phyloP scores from a whole-genome alignment of 441 rosid species.

The Populus trichocarpa region DNA sequence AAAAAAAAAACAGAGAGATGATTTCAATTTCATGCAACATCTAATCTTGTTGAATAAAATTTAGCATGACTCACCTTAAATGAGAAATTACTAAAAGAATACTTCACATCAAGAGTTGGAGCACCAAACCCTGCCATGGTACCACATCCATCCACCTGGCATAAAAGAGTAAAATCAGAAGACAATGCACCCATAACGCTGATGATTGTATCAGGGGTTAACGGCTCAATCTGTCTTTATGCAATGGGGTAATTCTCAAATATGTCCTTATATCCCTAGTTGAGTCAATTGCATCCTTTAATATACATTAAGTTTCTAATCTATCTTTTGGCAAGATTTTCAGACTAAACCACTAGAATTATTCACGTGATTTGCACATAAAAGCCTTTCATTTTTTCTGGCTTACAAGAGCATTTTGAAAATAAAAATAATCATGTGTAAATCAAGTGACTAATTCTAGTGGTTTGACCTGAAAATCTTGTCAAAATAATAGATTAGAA shows the following conservation, averaged over 20 bases:
- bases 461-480: too few relatives aligned
- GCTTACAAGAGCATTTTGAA: too few relatives aligned
- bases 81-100: conserved; percentile 97
- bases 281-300: background rate
- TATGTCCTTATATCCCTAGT: background rate
- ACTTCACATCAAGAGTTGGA: conserved; percentile 64
- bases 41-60: background rate
- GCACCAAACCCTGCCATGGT: conserved; percentile 74
- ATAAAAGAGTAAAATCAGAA: conserved; percentile 15
- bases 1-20: background rate
- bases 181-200: conserved; percentile 1
- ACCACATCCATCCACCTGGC: conserved; percentile 84
- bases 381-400: too few relatives aligned
- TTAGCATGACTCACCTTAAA: conserved; percentile 61
- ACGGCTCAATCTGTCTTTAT: too few relatives aligned
- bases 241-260: too few relatives aligned
- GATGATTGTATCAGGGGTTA: background rate
- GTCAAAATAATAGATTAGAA: too few relatives aligned
- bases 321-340: too few relatives aligned
- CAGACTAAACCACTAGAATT: too few relatives aligned
- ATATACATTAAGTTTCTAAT: background rate
- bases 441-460: too few relatives aligned
- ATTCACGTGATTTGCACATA: too few relatives aligned
- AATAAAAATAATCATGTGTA: too few relatives aligned
- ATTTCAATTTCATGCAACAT: background rate